Base-by-base conservation (phyloP, 805 yeast species). In the Priceomyces melissophilus region DNA sequence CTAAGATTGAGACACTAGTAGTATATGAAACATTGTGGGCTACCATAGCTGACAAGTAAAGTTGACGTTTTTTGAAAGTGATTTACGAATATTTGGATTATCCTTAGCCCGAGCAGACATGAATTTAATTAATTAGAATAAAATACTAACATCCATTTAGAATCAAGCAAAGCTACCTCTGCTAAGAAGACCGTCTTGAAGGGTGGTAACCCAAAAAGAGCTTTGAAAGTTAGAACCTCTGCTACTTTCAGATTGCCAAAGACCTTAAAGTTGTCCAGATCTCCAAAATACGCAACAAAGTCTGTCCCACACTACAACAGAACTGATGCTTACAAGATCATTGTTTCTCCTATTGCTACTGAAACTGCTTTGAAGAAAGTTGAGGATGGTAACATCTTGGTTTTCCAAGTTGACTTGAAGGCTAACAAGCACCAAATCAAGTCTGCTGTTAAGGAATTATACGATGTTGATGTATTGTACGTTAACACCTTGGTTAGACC, bases 301-400 rank as follows among this genome's bases (percentile, higher is more conserved):
- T 73, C 96, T 60, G 96, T 93, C 63, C 96, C 97, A 67, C 98
- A 93, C 80, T 85, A 84, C 84, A 82, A 84, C 76, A 93, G 98
- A 82, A 73, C 87, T 68, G 99, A 93, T 73, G 86, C 95, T 65
- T 85, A 86, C 93, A 88, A 87, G 78, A 76, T 89, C 69, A 82
- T 93, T 69, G 85, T 87, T 73, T 78, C 87, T 61, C 97, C 97
- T 79, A 82, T 91, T 75, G 91, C 91, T 72, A 82, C 96, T 62
- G 99, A 93, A 82, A 87, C 96, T 60, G 96, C 99, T 68, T 89
- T 93, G 87, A 91, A 93, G 86, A 87, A 88, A 82, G 96, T 93
- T 69, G 99, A 93, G 81, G 96, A 89, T 71, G 88, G 95, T 78
- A 93, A 93, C 95, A 93, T 96, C 66, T 84, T 93, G 69, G 99